Evolutionary conservation across 768 basidiomycete species (phyloP), one percentile per base, ranked within the genome.

Genomic region (Boletus fagicola): DNA sequence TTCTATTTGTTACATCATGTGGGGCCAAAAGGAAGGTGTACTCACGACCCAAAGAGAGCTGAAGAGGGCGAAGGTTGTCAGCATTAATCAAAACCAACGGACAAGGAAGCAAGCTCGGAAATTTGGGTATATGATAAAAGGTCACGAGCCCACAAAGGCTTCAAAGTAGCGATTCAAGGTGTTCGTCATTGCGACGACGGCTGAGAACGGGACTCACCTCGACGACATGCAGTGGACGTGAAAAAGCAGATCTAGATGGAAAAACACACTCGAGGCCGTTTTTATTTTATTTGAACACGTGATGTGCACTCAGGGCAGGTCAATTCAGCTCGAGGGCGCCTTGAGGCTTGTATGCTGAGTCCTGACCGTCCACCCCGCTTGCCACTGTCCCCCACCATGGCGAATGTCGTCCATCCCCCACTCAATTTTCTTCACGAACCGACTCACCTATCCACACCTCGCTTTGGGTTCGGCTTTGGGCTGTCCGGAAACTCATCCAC

Each of bases 91-190:
- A 40, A 35, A 49, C 9, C 24, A 18, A 26, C 13, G 39, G 47
- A 49, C 20, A 51, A 16, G 42, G 13, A 65, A 55, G 49, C 64
- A 63, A 64, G 76, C 79, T 92, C 90, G 77, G 90, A 91, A 92
- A 92, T 91, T 92, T 92, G 90, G 90, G 90, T 92, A 92, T 92
- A 76, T 82, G 70, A 77, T 78, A 76, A 70, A 74, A 70, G 72
- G 76, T 92, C 89, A 90, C 80, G 24, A 86, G 82, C 88, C 74
- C 60, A 57, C 7, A 26, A 60, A 71, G 69, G 63, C 84, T 84
- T 92, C 90, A 70, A 90, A 83, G 90, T 92, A 91, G 88, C 88
- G 89, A 91, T 92, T 90, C 88, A 74, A 77, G 62, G 73, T 70
- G 79, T 70, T 91, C 89, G 79, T 92, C 90, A 81, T 74, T 35